Conservation (phyloP, 345 rosid species). For the Pugionium dolabratum region DNA sequence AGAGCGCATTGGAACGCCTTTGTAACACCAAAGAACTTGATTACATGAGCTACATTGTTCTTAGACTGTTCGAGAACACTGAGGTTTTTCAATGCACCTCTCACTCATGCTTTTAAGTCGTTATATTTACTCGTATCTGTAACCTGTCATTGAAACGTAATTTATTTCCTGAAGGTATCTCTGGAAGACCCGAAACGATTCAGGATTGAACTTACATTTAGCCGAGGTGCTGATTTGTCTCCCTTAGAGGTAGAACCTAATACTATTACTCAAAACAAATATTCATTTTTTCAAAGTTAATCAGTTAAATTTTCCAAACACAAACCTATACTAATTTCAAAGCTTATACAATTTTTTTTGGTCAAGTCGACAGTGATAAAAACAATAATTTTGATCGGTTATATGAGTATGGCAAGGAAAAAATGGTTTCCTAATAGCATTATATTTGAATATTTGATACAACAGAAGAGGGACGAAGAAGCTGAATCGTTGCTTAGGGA, state of each 20-base stretch:
- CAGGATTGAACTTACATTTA: constrained; percentile 86
- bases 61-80: constrained; percentile 91
- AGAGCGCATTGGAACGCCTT: constrained; percentile 73
- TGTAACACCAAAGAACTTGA: constrained; percentile 92
- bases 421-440: too few relatives aligned
- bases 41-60: constrained; percentile 95
- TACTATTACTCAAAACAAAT: not conserved
- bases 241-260: constrained; percentile 72
- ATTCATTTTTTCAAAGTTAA: too few relatives aligned
- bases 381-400: too few relatives aligned
- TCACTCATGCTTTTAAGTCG: not conserved
- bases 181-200: constrained; percentile 88
- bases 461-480: constrained; percentile 61
- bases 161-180: constrained; percentile 53
- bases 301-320: too few relatives aligned
- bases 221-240: constrained; percentile 97
- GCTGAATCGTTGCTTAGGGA: constrained; percentile 79
- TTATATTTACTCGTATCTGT: not conserved
- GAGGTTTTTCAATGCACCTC: constrained; percentile 53
- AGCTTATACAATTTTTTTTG: too few relatives aligned
- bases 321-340: too few relatives aligned
- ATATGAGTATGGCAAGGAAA: too few relatives aligned
- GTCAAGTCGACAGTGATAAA: too few relatives aligned
- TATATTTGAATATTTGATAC: not conserved
- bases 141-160: constrained; percentile 3